Conservation (phyloP, 2,329 filamentous ascomycete genomes). For the Neofusicoccum sp. region DNA sequence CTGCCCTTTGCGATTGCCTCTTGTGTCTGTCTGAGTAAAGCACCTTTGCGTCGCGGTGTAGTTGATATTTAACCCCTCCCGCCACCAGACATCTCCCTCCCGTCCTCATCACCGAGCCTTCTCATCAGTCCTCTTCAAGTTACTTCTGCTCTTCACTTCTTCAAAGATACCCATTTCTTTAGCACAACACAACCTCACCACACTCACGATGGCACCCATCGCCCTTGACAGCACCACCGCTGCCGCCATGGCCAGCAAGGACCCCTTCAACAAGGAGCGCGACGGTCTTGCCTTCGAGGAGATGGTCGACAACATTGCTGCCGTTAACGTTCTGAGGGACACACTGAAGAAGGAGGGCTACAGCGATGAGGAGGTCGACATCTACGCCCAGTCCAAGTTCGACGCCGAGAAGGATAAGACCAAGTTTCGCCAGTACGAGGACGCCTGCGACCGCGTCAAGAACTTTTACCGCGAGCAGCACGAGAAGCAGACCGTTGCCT, state of each 20-base stretch:
- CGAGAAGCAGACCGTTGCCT: constrained; percentile 72
- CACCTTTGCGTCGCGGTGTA: neutral
- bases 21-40: neutral
- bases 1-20: neutral
- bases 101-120: neutral
- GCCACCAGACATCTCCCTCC: neutral
- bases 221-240: constrained; percentile 45
- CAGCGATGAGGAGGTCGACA: constrained; percentile 46
- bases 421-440: constrained; percentile 78
- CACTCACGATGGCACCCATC: constrained; percentile 22
- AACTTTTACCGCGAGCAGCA: constrained; percentile 76
- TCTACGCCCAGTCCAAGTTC: constrained; percentile 63
- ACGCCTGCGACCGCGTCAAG: constrained; percentile 80
- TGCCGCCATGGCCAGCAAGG: constrained; percentile 39
- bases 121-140: neutral
- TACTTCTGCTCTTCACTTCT: neutral
- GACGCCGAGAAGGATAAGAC: constrained; percentile 75
- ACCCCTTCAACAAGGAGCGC: constrained; percentile 48
- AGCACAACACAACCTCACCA: neutral
- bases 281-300: constrained; percentile 59
- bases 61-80: constrained; percentile 17
- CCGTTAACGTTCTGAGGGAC: constrained; percentile 60
- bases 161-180: constrained; percentile 1
- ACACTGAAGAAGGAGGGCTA: constrained; percentile 50
- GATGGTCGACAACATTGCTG: constrained; percentile 58